Evolutionary conservation across 2,329 filamentous ascomycete genomes (phyloP), one percentile per base, ranked within the genome.

Genomic region (Xylariaceae sp.): DNA sequence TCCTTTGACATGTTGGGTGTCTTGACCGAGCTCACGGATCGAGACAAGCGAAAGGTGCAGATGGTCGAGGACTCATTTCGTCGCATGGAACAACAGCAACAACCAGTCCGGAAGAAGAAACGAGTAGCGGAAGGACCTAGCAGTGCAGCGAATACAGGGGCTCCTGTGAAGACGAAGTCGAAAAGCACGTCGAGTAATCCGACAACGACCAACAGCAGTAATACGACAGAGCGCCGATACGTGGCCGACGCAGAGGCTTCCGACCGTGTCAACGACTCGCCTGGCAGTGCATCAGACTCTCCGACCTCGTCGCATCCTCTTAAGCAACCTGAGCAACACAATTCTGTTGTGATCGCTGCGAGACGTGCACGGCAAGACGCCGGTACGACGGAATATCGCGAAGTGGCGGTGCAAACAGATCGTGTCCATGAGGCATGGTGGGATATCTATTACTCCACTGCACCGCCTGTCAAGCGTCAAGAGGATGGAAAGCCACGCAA

Each of bases 11-110:
- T 82, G 8, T 71, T 82, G 1, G 82, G 81, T 3, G 85, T 86
- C 65, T 73, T 86, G 58, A 87, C 83, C 0, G 84, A 86, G 63
- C 82, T 81, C 5, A 87, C 85, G 0, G 84, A 88, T 63, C 80
- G 85, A 35, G 85, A 88, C 62, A 88, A 88, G 72, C 77, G 85
- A 42, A 88, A 88, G 65, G 80, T 88, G 9, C 82, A 83, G 17
- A 85, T 85, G 80, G 79, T 86, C 0, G 85, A 88, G 64, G 83
- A 86, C 60, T 78, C 82, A 1, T 83, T 88, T 69, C 79, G 83
- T 57, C 83, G 79, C 18, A 84, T 85, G 80, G 84, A 84, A 66
- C 82, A 81, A 65, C 82, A 81, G 68, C 80, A 83, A 59, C 75
- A 79, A 60, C 81, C 82, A 1, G 76, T 77, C 0, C 78, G 80